These are phyloP conservation scores for Ophiocordyceps camponoti-saundersi DNA, from an alignment of 2,329 filamentous ascomycete species.

Conservation along the genomic window DNA sequence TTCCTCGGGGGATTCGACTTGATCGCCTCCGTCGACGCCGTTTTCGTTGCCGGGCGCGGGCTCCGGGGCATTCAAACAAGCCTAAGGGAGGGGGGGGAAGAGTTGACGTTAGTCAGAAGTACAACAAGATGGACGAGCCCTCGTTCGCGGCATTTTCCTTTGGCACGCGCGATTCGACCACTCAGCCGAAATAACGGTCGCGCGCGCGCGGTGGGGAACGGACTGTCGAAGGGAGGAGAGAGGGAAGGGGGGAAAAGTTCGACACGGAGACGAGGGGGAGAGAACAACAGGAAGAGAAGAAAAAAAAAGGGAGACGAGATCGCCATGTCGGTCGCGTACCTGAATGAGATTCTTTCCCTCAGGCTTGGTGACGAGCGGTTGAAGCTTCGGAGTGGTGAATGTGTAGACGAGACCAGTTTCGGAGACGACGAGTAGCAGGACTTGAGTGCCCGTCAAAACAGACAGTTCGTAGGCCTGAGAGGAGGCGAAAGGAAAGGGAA, in stretches of 20 bases:
- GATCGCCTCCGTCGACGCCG: constrained; percentile 57
- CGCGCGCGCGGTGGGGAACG: constrained; percentile 3
- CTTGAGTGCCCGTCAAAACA: constrained; percentile 93
- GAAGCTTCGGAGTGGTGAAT: constrained; percentile 94
- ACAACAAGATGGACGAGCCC: too few species aligned
- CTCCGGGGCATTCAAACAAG: constrained; percentile 91
- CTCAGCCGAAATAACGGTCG: too few species aligned
- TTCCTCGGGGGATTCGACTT: constrained; percentile 85
- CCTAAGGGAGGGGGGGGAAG: constrained; percentile 33
- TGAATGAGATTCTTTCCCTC: constrained; percentile 99
- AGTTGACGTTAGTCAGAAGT: constrained; percentile 6
- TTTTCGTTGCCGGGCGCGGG: constrained; percentile 68
- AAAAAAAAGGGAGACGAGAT: background rate
- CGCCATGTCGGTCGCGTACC: too few species aligned
- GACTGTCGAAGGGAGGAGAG: constrained; percentile 10
- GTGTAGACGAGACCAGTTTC: constrained; percentile 97
- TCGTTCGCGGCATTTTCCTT: too few species aligned
- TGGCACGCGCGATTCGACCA: too few species aligned
- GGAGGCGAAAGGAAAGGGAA: too few species aligned
- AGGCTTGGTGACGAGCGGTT: constrained; percentile 93
- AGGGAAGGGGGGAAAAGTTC: background rate
- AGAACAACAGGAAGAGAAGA: background rate
- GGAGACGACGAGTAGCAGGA: constrained; percentile 87
- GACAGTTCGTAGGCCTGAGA: constrained; percentile 86
- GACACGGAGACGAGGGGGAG: background rate